Conservation (phyloP, 805 yeast species). For the Saccharomycopsis lassenensis region DNA sequence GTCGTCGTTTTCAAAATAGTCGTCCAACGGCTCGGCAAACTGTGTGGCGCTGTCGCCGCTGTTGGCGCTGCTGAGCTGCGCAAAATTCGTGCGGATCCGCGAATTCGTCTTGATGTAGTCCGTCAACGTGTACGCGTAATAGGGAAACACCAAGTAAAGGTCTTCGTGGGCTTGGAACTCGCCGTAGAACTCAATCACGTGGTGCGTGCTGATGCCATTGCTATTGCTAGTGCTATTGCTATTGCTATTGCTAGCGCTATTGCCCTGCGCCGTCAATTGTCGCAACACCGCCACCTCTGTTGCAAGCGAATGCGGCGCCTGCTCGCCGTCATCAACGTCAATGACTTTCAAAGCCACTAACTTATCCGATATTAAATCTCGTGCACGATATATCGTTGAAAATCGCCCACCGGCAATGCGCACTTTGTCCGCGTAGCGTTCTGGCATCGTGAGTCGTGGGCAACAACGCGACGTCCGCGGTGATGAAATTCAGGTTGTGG, state of each 20-base stretch:
- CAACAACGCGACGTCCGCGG: neutral
- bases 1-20: constrained; percentile 16
- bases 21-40: constrained; percentile 9
- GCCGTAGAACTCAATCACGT: constrained; percentile 8
- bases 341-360: constrained; percentile 33
- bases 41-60: neutral
- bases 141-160: constrained; percentile 31
- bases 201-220: neutral
- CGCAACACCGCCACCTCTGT: constrained; percentile 32
- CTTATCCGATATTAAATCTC: constrained; percentile 3
- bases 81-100: constrained; percentile 22
- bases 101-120: constrained; percentile 24
- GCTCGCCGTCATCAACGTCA: constrained; percentile 32
- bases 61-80: neutral
- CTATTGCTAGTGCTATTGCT: neutral
- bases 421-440: constrained; percentile 2
- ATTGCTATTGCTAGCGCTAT: neutral
- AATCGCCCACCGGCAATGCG: constrained; percentile 32
- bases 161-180: constrained; percentile 23
- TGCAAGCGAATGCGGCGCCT: constrained; percentile 37
- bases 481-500: neutral
- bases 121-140: constrained; percentile 25
- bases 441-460: neutral
- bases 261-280: constrained; percentile 4
- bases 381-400: constrained; percentile 26